Conservation (phyloP, 1,284 basidiomycete genomes). For the Melampsora abietis-canadensis region DNA sequence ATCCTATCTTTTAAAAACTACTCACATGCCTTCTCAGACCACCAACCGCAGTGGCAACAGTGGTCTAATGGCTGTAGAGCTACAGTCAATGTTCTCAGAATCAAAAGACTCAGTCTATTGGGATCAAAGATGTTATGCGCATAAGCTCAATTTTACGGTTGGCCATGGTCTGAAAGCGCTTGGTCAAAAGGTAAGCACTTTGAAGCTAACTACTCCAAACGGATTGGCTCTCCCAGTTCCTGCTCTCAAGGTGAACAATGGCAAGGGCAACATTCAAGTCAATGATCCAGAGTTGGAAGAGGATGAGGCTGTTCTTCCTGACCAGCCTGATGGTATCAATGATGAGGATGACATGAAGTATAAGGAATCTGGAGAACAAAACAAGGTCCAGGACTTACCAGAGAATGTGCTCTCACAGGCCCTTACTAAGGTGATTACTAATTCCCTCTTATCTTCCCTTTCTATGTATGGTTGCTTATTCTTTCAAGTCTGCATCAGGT, state of each 20-base stretch:
- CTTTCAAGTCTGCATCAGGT: background rate
- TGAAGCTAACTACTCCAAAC: background rate
- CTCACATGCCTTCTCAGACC: too few species aligned
- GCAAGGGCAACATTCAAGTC: background rate
- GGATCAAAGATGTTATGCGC: background rate
- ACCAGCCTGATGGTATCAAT: background rate
- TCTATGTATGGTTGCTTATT: too few species aligned
- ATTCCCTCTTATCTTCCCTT: background rate
- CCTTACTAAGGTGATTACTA: background rate
- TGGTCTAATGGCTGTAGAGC: constrained; percentile 1
- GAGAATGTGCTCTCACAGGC: background rate
- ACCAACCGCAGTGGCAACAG: background rate
- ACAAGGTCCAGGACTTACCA: too few species aligned
- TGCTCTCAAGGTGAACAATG: background rate
- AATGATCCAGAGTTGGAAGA: background rate
- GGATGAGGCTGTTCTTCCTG: background rate
- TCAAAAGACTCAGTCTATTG: background rate
- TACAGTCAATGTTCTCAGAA: background rate
- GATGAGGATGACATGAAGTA: background rate
- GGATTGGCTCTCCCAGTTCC: background rate
- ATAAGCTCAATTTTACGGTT: background rate
- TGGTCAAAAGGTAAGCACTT: background rate
- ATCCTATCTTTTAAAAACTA: too few species aligned
- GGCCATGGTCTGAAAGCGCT: background rate
- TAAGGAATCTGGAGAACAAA: background rate